phyloP scores from a whole-genome alignment of 148 eudicot genomes.

The Silene conica region DNA sequence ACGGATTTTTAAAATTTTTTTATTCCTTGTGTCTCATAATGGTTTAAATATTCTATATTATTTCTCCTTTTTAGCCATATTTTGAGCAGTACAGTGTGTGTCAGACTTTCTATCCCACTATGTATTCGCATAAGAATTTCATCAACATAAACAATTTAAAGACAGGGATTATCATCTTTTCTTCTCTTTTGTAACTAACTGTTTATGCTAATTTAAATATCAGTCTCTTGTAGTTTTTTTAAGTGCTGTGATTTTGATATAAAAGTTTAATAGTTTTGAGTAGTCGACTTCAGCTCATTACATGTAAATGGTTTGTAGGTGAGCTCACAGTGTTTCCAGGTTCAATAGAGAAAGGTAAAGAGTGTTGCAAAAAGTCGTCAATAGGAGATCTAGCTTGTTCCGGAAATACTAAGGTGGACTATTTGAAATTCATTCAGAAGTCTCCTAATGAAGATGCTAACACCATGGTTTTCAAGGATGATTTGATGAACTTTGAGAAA shows the following conservation, averaged over 20 bases:
- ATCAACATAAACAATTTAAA: too few relatives aligned
- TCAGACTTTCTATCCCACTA: too few relatives aligned
- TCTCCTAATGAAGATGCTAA: neutral
- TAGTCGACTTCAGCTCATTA: neutral
- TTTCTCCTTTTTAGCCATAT: neutral
- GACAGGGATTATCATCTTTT: too few relatives aligned
- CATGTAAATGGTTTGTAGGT: conserved; percentile 6
- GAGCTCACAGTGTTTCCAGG: neutral
- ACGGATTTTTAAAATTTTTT: neutral
- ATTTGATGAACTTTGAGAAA: too few relatives aligned
- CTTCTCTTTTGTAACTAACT: neutral
- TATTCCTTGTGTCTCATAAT: neutral
- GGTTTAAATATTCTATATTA: neutral
- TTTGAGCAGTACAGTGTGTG: neutral
- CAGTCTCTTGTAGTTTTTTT: neutral
- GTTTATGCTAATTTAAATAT: neutral
- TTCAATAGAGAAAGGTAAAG: neutral
- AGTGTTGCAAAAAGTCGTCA: neutral
- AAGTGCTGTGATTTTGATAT: neutral
- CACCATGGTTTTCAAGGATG: too few relatives aligned
- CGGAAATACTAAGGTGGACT: neutral
- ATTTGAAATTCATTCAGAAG: neutral
- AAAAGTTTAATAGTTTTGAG: neutral
- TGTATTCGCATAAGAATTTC: too few relatives aligned
- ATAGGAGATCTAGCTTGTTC: conserved; percentile 4